Conservation (phyloP, 345 rosid genomes). For the Acer yangbiense region DNA sequence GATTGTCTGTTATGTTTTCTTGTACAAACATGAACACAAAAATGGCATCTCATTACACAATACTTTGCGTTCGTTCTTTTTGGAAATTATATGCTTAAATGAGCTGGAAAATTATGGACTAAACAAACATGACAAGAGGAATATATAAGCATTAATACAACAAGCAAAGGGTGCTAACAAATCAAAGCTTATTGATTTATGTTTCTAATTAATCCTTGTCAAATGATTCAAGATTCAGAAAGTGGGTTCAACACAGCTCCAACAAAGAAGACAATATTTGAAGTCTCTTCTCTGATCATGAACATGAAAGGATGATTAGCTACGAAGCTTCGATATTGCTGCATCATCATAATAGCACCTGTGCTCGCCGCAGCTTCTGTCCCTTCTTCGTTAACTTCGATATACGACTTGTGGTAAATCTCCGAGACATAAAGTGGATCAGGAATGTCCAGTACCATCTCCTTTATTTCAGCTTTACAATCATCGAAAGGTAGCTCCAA, state of each 20-base stretch:
- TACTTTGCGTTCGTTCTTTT: no score
- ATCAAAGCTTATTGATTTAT: no score
- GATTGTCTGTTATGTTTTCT: no score
- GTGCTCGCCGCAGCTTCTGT: constrained; percentile 37
- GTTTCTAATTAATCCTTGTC: no score
- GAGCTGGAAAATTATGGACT: no score
- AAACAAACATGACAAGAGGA: no score
- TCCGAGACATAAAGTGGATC: constrained; percentile 5
- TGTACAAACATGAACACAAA: no score
- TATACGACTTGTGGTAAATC: constrained; percentile 33
- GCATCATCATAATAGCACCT: not conserved
- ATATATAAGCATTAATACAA: no score
- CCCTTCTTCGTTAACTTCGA: constrained; percentile 46
- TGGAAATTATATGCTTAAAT: no score
- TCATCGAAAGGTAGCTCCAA: constrained; percentile 20
- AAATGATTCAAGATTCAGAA: constrained; percentile 16
- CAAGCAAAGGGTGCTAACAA: no score
- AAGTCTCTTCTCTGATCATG: constrained; percentile 30
- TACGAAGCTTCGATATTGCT: constrained; percentile 17
- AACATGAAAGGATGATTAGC: constrained; percentile 38
- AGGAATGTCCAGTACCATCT: constrained; percentile 25
- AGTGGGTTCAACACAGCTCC: constrained; percentile 35
- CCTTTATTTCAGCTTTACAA: constrained; percentile 16
- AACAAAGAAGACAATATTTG: constrained; percentile 19
- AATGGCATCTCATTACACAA: no score